Percentiles rank a stretch among this genome's conserved stretches.
Evolutionary conservation across 352 stramenopile species (phyloP).

Genomic region (Globisporangium cederbergense): DNA sequence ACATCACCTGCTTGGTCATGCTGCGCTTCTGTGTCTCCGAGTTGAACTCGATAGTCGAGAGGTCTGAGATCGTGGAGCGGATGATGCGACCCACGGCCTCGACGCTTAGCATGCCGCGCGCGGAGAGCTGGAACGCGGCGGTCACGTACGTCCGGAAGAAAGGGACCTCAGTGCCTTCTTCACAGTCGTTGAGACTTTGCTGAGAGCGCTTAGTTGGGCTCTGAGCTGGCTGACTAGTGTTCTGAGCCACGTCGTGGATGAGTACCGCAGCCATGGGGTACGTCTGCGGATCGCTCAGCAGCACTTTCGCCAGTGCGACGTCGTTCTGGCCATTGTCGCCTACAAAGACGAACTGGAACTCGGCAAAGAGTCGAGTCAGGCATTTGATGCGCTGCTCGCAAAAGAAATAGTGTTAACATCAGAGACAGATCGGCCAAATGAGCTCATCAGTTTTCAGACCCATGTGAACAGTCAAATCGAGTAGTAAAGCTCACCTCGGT

Average conservation of each 20-base stretch:
- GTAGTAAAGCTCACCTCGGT: constrained; percentile 3
- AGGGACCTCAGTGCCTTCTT: background rate
- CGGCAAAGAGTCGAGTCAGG: constrained; percentile 18
- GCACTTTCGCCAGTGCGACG: constrained; percentile 12
- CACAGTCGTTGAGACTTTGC: constrained; percentile 3
- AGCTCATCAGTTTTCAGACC: background rate
- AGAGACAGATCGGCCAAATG: background rate
- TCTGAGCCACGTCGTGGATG: constrained; percentile 19
- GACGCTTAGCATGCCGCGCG: constrained; percentile 6
- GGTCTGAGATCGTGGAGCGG: constrained; percentile 10
- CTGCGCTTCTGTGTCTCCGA: constrained; percentile 17
- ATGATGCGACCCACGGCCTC: constrained; percentile 15
- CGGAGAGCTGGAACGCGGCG: constrained; percentile 13
- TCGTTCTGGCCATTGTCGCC: constrained; percentile 21
- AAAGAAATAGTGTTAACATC: background rate
- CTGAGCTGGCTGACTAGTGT: background rate
- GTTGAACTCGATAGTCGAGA: constrained; percentile 12
- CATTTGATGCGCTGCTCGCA: constrained; percentile 11
- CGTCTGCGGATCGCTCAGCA: constrained; percentile 10
- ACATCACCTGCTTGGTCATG: constrained; percentile 17
- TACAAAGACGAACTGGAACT: constrained; percentile 24
- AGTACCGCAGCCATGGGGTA: constrained; percentile 18
- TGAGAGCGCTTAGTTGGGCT: background rate
- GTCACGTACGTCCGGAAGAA: constrained; percentile 21
- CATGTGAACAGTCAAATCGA: background rate